Conservation (phyloP, 2,329 filamentous ascomycete genomes). For the Fusarium miscanthi region DNA sequence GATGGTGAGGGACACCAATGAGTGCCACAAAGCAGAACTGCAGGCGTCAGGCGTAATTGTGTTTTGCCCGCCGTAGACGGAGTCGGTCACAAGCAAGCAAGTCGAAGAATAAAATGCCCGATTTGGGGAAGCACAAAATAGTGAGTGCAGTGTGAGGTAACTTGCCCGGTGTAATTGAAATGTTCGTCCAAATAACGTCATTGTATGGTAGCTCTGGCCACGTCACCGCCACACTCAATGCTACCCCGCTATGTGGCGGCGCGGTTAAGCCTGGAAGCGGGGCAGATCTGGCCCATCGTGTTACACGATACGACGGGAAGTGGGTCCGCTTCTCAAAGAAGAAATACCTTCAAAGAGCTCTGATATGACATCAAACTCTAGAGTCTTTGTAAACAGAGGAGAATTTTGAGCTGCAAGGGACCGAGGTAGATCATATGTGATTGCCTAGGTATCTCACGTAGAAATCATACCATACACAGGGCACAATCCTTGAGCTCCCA, state of each 20-base stretch:
- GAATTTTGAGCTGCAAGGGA: constrained; percentile 19
- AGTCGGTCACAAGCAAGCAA: background rate
- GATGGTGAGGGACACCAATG: constrained; percentile 13
- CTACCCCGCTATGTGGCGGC: constrained; percentile 33
- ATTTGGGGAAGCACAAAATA: background rate
- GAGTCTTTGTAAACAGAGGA: background rate
- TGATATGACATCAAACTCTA: constrained; percentile 2
- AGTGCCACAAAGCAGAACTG: background rate
- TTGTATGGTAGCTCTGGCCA: background rate
- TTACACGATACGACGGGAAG: background rate
- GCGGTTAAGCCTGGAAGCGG: background rate
- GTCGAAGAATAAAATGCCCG: background rate
- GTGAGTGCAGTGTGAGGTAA: constrained; percentile 10
- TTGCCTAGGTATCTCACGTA: background rate
- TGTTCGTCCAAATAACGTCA: background rate
- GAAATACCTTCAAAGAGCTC: background rate
- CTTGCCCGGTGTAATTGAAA: background rate
- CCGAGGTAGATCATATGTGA: background rate
- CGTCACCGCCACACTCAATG: constrained; percentile 35
- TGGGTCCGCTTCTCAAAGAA: constrained; percentile 8
- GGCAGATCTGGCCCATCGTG: background rate
- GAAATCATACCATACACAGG: background rate
- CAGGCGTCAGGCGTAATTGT: constrained; percentile 1
- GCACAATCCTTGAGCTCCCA: background rate
- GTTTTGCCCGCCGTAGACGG: background rate